Conservation (phyloP, 2,329 filamentous ascomycete species). For the Ceratocystis huliohia region DNA sequence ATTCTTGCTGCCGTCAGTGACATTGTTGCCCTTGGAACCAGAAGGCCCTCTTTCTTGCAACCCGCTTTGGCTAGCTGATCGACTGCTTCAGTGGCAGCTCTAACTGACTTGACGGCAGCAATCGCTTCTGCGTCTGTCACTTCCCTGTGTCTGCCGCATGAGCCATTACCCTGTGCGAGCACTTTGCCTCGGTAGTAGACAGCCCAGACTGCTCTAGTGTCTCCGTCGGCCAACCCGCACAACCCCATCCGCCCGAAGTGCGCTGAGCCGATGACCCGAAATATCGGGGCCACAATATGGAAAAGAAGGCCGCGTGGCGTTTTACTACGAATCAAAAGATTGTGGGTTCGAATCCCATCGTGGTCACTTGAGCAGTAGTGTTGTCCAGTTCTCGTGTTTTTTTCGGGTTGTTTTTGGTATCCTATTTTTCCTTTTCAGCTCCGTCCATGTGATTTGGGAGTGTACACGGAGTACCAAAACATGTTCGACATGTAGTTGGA, state of each 20-base stretch:
- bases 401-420: not conserved
- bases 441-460: not conserved
- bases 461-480: not conserved
- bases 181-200: too few species aligned
- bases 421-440: not conserved
- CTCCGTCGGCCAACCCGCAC: too few species aligned
- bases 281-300: not conserved
- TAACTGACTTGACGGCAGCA: too few species aligned
- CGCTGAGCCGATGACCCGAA: not conserved
- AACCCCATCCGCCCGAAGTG: not conserved
- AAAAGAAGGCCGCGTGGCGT: slow-evolving; percentile 17
- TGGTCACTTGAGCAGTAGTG: slow-evolving; percentile 8
- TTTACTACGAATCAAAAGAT: slow-evolving; percentile 21
- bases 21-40: too few species aligned
- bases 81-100: too few species aligned
- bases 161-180: too few species aligned
- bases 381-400: not conserved
- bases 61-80: too few species aligned
- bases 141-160: too few species aligned
- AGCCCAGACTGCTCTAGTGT: not conserved
- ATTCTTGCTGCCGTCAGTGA: too few species aligned
- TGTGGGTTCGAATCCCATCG: slow-evolving; percentile 19
- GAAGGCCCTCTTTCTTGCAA: too few species aligned
- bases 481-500: too few species aligned
- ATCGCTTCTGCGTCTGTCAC: too few species aligned